Conservation (phyloP, 768 basidiomycete species). For the Tylopilus rubrobrunneus region DNA sequence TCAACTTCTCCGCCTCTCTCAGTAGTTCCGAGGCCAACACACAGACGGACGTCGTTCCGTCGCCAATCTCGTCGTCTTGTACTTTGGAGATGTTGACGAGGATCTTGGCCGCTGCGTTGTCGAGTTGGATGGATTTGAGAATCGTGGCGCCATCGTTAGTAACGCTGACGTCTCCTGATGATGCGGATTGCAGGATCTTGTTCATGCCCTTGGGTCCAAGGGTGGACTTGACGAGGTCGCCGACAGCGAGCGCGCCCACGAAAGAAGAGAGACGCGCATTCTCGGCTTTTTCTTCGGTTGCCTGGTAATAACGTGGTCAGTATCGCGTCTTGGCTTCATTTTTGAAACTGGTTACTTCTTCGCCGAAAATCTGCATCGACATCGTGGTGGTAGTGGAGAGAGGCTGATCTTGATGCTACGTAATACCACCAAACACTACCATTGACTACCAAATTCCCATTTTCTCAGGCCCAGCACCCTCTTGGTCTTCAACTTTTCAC, state of each 20-base stretch:
- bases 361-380: conserved; percentile 67
- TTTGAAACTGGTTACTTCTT: conserved; percentile 41
- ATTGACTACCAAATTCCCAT: too few species aligned
- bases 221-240: conserved; percentile 98
- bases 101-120: conserved; percentile 99
- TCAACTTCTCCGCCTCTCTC: conserved; percentile 93
- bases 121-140: conserved; percentile 93
- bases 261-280: conserved; percentile 98
- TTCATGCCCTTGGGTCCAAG: conserved; percentile 99
- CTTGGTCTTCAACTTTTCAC: too few species aligned
- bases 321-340: not conserved
- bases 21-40: conserved; percentile 90
- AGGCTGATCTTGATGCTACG: conserved; percentile 5
- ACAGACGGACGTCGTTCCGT: conserved; percentile 89
- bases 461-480: too few species aligned
- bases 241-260: conserved; percentile 94
- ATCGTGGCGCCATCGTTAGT: conserved; percentile 99
- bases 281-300: conserved; percentile 93
- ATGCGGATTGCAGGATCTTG: conserved; percentile 94
- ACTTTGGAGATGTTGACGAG: conserved; percentile 99
- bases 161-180: conserved; percentile 89
- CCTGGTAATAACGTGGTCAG: conserved; percentile 38
- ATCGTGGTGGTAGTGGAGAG: conserved; percentile 3
- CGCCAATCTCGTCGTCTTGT: conserved; percentile 99
- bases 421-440: not conserved